Evolutionary conservation across 2,329 filamentous ascomycete species (phyloP).

Genomic region (Penicillium sp.): DNA sequence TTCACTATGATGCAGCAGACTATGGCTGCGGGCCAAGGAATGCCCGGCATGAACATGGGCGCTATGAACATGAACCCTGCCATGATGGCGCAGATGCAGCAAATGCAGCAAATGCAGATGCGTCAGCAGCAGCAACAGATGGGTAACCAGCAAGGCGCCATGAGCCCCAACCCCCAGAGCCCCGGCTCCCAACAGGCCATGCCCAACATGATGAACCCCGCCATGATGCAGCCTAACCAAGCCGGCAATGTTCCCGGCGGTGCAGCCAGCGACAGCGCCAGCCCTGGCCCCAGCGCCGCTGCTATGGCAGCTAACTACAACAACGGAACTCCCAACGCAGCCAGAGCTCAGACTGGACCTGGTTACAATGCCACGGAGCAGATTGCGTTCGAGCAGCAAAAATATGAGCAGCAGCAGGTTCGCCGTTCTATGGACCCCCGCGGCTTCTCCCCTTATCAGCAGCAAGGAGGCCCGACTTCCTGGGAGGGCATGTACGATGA

Average conservation of each 20-base stretch:
- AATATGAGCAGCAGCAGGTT: constrained; percentile 69
- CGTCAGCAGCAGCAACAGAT: constrained; percentile 36
- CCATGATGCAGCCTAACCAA: constrained; percentile 61
- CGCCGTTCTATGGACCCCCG: constrained; percentile 51
- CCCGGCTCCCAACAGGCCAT: constrained; percentile 55
- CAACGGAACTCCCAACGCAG: constrained; percentile 21
- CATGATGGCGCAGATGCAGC: constrained; percentile 73
- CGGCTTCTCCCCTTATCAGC: constrained; percentile 45
- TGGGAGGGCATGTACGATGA: constrained; percentile 99
- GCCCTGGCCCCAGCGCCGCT: constrained; percentile 54
- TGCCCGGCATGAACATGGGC: constrained; percentile 58
- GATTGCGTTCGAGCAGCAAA: constrained; percentile 73
- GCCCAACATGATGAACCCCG: constrained; percentile 63
- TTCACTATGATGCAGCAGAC: constrained; percentile 93
- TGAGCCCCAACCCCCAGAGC: constrained; percentile 39
- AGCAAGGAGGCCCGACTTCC: constrained; percentile 69
- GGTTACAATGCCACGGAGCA: constrained; percentile 70
- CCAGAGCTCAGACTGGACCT: constrained; percentile 42
- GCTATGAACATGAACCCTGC: constrained; percentile 74
- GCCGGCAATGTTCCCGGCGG: constrained; percentile 24
- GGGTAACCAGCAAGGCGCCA: constrained; percentile 49
- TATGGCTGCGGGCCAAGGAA: constrained; percentile 60
- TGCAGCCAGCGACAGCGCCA: constrained; percentile 29
- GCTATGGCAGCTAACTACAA: constrained; percentile 44
- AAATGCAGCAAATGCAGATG: constrained; percentile 57